Evolutionary conservation across 2,329 filamentous ascomycete genomes (phyloP).

Genomic region (Incumbomyces delicatus): DNA sequence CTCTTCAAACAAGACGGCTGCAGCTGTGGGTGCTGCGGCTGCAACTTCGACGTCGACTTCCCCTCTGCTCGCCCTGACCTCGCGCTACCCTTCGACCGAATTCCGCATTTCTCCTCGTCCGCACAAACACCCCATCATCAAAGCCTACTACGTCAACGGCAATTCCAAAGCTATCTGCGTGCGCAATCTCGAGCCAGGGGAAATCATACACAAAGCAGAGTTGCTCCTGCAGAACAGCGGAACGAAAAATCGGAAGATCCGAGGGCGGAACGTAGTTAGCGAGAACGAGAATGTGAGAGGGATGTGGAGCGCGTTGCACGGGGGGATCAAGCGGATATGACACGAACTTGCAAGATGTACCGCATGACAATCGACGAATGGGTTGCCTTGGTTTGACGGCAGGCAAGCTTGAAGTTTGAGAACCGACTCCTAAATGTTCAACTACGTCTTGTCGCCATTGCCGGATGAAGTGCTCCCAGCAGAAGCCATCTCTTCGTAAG

Average conservation of each 20-base stretch:
- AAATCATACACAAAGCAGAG: conserved; percentile 69
- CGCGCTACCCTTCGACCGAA: conserved; percentile 69
- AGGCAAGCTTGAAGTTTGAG: too few species aligned
- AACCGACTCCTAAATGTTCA: too few species aligned
- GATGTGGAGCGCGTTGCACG: conserved; percentile 56
- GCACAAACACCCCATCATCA: conserved; percentile 78
- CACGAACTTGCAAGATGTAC: neutral
- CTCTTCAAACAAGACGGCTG: neutral
- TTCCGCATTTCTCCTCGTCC: conserved; percentile 84
- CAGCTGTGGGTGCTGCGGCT: too few species aligned
- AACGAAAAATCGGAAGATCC: conserved; percentile 42
- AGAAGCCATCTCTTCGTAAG: too few species aligned
- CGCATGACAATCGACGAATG: too few species aligned
- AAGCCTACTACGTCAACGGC: conserved; percentile 88
- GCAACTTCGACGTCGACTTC: neutral
- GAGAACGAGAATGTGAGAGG: conserved; percentile 56
- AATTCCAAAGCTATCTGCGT: conserved; percentile 78
- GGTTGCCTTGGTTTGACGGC: too few species aligned
- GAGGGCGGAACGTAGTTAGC: conserved; percentile 49
- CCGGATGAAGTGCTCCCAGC: too few species aligned
- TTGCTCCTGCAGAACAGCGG: conserved; percentile 38
- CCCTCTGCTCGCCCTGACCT: conserved; percentile 28
- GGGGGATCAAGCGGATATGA: conserved; percentile 43
- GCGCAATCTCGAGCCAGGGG: conserved; percentile 67
- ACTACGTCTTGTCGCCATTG: too few species aligned